A percentile compares a stretch with the other conserved stretches of the same genome.
Evolutionary conservation across 1,284 basidiomycete genomes (phyloP).

Genomic region (Exobasidium cylindrosporum): DNA sequence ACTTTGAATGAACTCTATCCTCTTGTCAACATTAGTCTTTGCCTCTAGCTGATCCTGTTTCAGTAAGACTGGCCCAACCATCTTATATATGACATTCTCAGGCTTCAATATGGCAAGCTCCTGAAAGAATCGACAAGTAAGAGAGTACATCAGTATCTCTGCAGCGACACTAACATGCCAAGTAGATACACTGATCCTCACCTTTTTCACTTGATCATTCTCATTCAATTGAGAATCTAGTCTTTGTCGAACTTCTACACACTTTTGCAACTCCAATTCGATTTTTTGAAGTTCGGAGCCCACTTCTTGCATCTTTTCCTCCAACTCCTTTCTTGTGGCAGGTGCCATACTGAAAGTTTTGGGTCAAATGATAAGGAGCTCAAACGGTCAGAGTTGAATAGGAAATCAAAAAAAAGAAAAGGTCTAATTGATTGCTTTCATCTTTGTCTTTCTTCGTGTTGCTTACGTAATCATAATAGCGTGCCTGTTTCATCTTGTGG

Average conservation of each 20-base stretch:
- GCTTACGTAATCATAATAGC: background rate
- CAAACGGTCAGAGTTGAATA: background rate
- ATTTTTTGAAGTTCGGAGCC: constrained; percentile 35
- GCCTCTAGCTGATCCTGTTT: constrained; percentile 87
- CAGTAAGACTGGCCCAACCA: constrained; percentile 84
- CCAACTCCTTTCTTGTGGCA: constrained; percentile 11
- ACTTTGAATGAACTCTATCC: constrained; percentile 80
- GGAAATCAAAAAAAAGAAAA: background rate
- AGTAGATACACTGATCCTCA: constrained; percentile 50
- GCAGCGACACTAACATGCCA: background rate
- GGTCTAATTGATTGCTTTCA: background rate
- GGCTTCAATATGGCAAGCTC: background rate
- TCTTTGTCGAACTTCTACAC: constrained; percentile 42
- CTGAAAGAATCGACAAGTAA: too few relatives aligned
- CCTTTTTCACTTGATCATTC: constrained; percentile 89
- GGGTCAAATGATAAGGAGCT: too few relatives aligned
- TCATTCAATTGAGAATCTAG: constrained; percentile 72
- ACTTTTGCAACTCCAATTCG: constrained; percentile 36
- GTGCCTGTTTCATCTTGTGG: background rate
- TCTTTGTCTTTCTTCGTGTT: background rate
- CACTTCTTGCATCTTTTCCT: constrained; percentile 24
- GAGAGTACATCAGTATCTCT: too few relatives aligned
- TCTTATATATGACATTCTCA: constrained; percentile 68
- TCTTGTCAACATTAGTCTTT: constrained; percentile 81
- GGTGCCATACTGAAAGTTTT: constrained; percentile 10